Evolutionary conservation across 2,329 filamentous ascomycete genomes (phyloP), one percentile per base, ranked within the genome.

Genomic region (Fusarium pseudonygamai): DNA sequence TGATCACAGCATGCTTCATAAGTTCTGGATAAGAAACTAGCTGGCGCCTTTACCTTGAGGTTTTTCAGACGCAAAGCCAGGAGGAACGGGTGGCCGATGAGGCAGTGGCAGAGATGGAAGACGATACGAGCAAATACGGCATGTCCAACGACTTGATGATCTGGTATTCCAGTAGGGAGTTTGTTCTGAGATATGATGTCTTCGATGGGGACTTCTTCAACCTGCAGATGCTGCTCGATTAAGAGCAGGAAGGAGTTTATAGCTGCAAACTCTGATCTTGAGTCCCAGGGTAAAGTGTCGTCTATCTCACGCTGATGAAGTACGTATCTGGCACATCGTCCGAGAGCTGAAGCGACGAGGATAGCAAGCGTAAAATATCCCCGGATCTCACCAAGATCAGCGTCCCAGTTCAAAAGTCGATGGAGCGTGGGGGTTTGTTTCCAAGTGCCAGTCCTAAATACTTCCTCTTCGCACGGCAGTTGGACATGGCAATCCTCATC

Each of bases 31-130:
- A 57, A 8, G n/a, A 57, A 57, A 14, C 28, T 57, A 9, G 40
- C n/a, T 2, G 53, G 53, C 7, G 53, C 39, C 4, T 45, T 34
- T 0, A 45, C 43, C 3, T 43, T 43, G 0, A 45, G 1, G 0
- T 34, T 43, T 0, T 57, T 6, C 1, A 57, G 12, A 8, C 53
- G 53, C 5, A 57, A 6, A 5, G 28, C n/a, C 3, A 57, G 3
- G 6, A 57, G 28, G 18, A 57, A 57, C 2, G 53, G 53, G 16
- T 57, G 40, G 12, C 30, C n/a, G 12, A 45, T 20, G 16, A 57
- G 53, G n/a, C 39, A 57, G 18, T 45, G 53, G 3, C 53, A 57
- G 6, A 57, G 40, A 3, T 57, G 53, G 11, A 57, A 57, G 7
- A 57, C 39, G 5, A 34, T 32, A 6, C 53, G 28, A 4, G 53